A percentile compares a stretch with the other conserved stretches of the same genome.
These are phyloP conservation scores for Solanum ahanhuiri DNA, from an alignment of 257 asterid species.

Conservation along the genomic window DNA sequence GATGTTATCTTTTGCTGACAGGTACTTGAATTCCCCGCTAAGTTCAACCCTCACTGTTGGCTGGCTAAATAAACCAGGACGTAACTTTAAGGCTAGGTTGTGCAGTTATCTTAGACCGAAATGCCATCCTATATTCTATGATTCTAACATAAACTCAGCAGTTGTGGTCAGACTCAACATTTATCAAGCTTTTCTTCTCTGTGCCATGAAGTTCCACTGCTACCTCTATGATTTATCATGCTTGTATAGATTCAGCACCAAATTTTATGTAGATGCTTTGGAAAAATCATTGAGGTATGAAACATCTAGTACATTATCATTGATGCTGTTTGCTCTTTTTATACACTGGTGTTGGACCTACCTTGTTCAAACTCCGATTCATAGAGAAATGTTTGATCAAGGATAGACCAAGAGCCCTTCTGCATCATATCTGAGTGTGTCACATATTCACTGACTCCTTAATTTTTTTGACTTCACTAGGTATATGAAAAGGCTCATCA, in stretches of 20 bases:
- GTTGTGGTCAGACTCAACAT: slow-evolving; percentile 77
- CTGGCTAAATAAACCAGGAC: slow-evolving; percentile 41
- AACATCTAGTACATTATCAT: neutral
- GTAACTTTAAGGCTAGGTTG: slow-evolving; percentile 42
- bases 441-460: neutral
- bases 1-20: slow-evolving; percentile 16
- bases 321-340: neutral
- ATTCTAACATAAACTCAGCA: slow-evolving; percentile 66
- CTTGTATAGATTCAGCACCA: slow-evolving; percentile 31
- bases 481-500: slow-evolving; percentile 60
- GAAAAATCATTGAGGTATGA: slow-evolving; percentile 49
- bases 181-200: slow-evolving; percentile 65
- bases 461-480: slow-evolving; percentile 14
- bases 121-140: slow-evolving; percentile 80
- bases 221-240: slow-evolving; percentile 36
- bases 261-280: slow-evolving; percentile 28
- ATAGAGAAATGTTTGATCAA: neutral
- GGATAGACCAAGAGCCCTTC: neutral
- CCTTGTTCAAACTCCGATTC: no score
- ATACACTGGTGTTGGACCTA: neutral
- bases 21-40: slow-evolving; percentile 57
- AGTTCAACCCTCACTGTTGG: slow-evolving; percentile 59
- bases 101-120: slow-evolving; percentile 54
- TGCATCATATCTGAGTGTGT: neutral
- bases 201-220: slow-evolving; percentile 81